These are phyloP conservation scores for Verruconis gallopava DNA, from an alignment of 2,329 filamentous ascomycete genomes.

Conservation along the genomic window DNA sequence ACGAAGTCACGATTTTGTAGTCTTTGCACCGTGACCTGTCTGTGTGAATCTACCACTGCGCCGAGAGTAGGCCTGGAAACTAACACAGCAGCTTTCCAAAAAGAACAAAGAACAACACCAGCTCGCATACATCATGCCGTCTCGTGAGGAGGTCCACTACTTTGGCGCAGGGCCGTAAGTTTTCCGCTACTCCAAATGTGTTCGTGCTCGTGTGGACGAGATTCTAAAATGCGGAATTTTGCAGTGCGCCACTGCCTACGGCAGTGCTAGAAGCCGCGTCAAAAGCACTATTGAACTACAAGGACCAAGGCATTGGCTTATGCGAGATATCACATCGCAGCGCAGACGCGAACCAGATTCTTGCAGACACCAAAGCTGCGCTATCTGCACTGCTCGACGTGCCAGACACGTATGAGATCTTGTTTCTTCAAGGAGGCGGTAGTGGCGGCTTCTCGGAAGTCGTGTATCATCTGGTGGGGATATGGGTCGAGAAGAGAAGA, in stretches of 20 bases:
- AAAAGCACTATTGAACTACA: slow-evolving; percentile 66
- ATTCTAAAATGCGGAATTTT: not conserved
- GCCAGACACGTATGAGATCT: slow-evolving; percentile 71
- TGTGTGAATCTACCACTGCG: too few relatives aligned
- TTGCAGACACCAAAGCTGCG: slow-evolving; percentile 64
- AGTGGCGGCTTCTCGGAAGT: slow-evolving; percentile 74
- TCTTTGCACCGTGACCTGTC: too few relatives aligned
- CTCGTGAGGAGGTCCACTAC: slow-evolving; percentile 63
- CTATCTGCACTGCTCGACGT: slow-evolving; percentile 66
- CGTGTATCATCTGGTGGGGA: slow-evolving; percentile 69
- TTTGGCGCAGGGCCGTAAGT: slow-evolving; percentile 68
- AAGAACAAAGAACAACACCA: too few relatives aligned
- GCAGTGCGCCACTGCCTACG: slow-evolving; percentile 60
- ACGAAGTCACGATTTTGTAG: too few relatives aligned
- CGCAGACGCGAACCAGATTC: slow-evolving; percentile 60
- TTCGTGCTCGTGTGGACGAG: not conserved
- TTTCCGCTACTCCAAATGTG: too few relatives aligned
- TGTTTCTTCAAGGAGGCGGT: slow-evolving; percentile 82
- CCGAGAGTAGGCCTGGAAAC: too few relatives aligned
- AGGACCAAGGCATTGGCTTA: slow-evolving; percentile 68
- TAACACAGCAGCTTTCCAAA: too few relatives aligned
- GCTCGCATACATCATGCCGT: slow-evolving; percentile 45
- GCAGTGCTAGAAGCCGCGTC: slow-evolving; percentile 66
- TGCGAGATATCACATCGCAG: slow-evolving; percentile 88
- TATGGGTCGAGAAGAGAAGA: slow-evolving; percentile 65